Evolutionary conservation across 768 basidiomycete genomes (phyloP).

Genomic region (Russula virescens): DNA sequence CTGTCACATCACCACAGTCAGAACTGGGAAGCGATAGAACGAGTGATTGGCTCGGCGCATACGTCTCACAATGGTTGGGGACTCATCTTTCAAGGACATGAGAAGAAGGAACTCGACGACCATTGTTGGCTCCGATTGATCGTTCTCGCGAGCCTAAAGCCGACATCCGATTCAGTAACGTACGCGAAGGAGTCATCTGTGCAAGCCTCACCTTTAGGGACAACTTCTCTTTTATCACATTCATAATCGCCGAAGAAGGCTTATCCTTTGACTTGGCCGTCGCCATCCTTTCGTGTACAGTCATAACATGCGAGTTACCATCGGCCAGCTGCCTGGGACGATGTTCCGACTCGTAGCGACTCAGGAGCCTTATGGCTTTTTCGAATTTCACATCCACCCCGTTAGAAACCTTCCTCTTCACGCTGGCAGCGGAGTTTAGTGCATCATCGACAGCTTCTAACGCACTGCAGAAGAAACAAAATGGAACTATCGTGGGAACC

Average conservation of each 20-base stretch:
- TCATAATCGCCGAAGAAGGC: neutral
- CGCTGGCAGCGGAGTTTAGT: neutral
- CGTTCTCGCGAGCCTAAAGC: neutral
- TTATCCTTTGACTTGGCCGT: neutral
- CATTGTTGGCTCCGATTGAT: neutral
- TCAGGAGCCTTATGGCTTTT: neutral
- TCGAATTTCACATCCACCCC: neutral
- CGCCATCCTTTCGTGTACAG: neutral
- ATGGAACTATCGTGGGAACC: neutral
- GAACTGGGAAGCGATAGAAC: neutral
- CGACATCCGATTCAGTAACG: neutral
- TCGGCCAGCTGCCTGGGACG: neutral
- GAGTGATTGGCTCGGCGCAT: neutral
- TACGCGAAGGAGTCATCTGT: too few species aligned
- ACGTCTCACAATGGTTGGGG: neutral
- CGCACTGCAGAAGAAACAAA: neutral
- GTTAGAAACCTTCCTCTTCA: neutral
- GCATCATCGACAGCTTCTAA: constrained; percentile 3
- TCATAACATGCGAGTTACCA: neutral
- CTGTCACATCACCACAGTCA: neutral
- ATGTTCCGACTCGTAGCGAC: neutral
- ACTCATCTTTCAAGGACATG: neutral
- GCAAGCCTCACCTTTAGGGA: neutral
- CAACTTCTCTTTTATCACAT: neutral
- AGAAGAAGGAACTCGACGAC: neutral